phyloP scores from a whole-genome alignment of 2,329 filamentous ascomycete species.

The Ascochyta lentis region DNA sequence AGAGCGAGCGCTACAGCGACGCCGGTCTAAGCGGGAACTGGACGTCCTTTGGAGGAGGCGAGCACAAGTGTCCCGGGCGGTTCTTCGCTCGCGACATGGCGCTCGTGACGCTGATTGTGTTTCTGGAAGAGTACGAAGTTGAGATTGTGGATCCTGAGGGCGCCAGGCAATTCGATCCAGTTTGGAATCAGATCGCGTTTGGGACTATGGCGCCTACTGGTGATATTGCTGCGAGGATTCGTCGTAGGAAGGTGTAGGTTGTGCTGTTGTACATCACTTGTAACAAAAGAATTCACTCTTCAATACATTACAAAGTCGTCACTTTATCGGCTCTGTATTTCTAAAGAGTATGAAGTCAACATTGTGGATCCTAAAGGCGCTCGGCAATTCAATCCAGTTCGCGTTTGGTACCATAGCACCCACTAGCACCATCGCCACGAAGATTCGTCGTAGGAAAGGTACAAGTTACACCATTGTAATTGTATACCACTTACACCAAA shows the following conservation, averaged over 20 bases:
- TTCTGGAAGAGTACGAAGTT: not conserved
- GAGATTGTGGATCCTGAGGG: not conserved
- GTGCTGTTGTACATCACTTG: no score
- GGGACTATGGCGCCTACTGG: conserved; percentile 1
- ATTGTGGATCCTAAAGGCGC: no score
- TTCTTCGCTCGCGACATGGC: conserved; percentile 27
- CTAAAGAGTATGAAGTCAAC: no score
- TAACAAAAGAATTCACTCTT: no score
- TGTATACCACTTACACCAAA: no score
- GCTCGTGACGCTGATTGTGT: conserved; percentile 9
- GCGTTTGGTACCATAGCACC: no score
- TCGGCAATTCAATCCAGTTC: no score
- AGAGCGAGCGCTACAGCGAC: conserved; percentile 21
- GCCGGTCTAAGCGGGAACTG: conserved; percentile 21
- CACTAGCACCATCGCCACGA: no score
- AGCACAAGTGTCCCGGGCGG: conserved; percentile 26
- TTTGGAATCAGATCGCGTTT: not conserved
- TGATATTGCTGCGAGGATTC: not conserved
- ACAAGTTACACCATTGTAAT: no score
- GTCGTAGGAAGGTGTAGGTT: not conserved
- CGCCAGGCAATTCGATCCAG: not conserved
- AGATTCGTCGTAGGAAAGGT: no score
- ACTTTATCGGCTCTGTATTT: no score
- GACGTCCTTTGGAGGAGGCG: conserved; percentile 26
- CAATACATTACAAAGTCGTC: no score